phyloP scores from a whole-genome alignment of 441 rosid species.

The Erodium trifolium region DNA sequence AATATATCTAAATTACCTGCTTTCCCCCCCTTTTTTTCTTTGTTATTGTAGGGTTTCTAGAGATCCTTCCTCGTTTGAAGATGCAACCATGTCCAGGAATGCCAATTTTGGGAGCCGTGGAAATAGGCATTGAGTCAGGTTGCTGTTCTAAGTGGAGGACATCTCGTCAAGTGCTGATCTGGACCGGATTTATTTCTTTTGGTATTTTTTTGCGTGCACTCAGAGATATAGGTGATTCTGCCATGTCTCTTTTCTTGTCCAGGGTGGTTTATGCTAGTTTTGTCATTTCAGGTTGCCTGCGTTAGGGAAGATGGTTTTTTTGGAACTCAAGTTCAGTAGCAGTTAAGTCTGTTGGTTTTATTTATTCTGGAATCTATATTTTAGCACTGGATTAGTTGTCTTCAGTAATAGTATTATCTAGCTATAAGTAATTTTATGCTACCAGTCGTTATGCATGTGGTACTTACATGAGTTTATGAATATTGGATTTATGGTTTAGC shows the following conservation, averaged over 20 bases:
- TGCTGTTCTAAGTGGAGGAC: constrained; percentile 21
- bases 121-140: constrained; percentile 33
- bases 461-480: constrained; percentile 16
- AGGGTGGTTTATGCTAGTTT: constrained; percentile 43
- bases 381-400: constrained; percentile 25
- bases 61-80: constrained; percentile 37
- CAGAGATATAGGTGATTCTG: constrained; percentile 34
- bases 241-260: constrained; percentile 30
- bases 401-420: constrained; percentile 20
- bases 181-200: constrained; percentile 26
- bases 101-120: constrained; percentile 37
- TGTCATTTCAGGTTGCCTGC: constrained; percentile 44
- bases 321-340: constrained; percentile 41
- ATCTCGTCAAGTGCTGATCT: constrained; percentile 18
- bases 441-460: constrained; percentile 24
- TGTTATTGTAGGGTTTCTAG: constrained; percentile 29
- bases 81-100: constrained; percentile 38
- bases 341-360: constrained; percentile 51
- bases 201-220: constrained; percentile 24
- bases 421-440: constrained; percentile 19
- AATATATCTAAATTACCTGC: neutral
- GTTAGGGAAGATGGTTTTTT: constrained; percentile 42
- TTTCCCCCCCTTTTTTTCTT: constrained; percentile 2
- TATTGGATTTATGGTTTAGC: constrained; percentile 15
- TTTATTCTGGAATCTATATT: constrained; percentile 24